A percentile compares a stretch with the other conserved stretches of the same genome.
These are phyloP conservation scores for Fusarium sp. DNA, from an alignment of 2,329 filamentous ascomycete species.

Conservation along the genomic window DNA sequence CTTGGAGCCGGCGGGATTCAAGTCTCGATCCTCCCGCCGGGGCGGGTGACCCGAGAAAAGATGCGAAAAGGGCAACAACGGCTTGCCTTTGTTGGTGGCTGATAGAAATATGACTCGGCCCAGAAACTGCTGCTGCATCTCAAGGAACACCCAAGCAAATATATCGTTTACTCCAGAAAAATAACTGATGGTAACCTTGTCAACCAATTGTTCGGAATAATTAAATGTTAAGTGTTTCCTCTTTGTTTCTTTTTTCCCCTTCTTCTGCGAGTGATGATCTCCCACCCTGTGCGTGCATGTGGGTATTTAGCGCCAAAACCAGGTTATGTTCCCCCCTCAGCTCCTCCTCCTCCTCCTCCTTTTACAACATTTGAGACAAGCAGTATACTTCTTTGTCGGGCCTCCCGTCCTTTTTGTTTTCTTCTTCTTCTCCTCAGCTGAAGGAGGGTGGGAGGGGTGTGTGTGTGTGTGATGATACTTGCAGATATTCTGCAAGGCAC, in stretches of 20 bases:
- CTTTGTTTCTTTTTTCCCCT: background rate
- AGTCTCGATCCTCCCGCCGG: slow-evolving; percentile 7
- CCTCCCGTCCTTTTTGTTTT: background rate
- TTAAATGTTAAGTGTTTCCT: background rate
- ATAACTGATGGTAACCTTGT: background rate
- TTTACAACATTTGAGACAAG: background rate
- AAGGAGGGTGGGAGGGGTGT: background rate
- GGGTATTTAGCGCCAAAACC: background rate
- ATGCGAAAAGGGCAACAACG: background rate
- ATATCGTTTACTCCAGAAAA: background rate
- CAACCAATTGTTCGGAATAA: background rate
- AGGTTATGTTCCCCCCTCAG: background rate
- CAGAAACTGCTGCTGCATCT: background rate
- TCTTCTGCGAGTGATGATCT: background rate
- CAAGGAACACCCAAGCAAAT: background rate
- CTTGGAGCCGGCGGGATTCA: background rate
- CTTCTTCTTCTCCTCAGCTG: background rate
- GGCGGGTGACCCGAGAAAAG: background rate
- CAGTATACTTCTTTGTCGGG: background rate
- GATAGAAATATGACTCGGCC: background rate
- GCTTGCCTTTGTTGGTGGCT: background rate
- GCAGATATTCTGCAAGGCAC: slow-evolving; percentile 22
- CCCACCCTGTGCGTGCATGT: background rate
- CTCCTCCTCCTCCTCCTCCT: too few species aligned
- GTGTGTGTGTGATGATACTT: background rate